Conservation (phyloP, 441 rosid species). For the Pelargonium myrrhifolium region DNA sequence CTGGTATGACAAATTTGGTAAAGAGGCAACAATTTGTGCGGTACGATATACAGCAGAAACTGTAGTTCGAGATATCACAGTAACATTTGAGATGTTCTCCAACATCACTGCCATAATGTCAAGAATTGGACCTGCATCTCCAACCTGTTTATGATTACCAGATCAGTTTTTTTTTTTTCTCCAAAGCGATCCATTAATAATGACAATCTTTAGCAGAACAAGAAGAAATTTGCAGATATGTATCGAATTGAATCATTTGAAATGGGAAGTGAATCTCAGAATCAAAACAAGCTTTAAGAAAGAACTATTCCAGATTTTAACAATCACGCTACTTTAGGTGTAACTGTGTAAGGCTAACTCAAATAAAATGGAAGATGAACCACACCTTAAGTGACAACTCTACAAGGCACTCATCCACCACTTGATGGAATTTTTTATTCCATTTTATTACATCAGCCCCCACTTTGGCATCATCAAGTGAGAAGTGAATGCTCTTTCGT, state of each 20-base stretch:
- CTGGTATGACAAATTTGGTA: slow-evolving; percentile 73
- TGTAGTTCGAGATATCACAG: slow-evolving; percentile 67
- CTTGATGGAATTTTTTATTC: slow-evolving; percentile 51
- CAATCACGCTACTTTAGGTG: slow-evolving; percentile 9
- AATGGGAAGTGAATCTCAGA: slow-evolving; percentile 10
- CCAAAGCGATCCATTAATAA: slow-evolving; percentile 9
- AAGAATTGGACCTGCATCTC: slow-evolving; percentile 90
- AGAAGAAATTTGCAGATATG: slow-evolving; percentile 1
- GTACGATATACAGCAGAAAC: slow-evolving; percentile 76
- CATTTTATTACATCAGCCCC: slow-evolving; percentile 52
- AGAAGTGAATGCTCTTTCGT: slow-evolving; percentile 70
- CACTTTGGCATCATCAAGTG: slow-evolving; percentile 55
- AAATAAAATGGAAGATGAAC: slow-evolving; percentile 15
- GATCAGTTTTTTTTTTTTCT: slow-evolving; percentile 20
- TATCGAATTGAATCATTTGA: not conserved
- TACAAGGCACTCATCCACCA: slow-evolving; percentile 78
- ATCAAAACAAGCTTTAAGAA: slow-evolving; percentile 12
- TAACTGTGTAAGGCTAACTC: not conserved
- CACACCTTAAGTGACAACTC: slow-evolving; percentile 74
- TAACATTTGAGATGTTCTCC: slow-evolving; percentile 73
- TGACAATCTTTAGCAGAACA: slow-evolving; percentile 4
- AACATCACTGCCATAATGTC: slow-evolving; percentile 85
- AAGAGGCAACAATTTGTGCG: slow-evolving; percentile 73
- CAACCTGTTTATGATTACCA: slow-evolving; percentile 45
- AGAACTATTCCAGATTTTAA: slow-evolving; percentile 3